Evolutionary conservation across 768 basidiomycete genomes (phyloP).

Genomic region (Trametes maxima): DNA sequence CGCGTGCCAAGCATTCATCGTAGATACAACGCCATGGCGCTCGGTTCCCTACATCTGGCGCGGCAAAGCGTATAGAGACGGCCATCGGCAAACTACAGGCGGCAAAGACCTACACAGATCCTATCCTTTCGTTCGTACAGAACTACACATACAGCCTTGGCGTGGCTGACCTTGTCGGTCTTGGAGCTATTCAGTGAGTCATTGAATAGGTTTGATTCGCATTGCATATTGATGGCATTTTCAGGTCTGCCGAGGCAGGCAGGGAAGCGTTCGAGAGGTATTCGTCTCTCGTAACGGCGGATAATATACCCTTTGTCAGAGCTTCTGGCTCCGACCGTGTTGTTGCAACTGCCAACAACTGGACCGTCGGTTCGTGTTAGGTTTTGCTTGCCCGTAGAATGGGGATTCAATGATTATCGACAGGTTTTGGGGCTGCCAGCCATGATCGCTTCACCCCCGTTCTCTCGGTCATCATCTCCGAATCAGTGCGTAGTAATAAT

Average conservation of each 20-base stretch:
- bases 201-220: neutral
- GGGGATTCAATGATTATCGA: neutral
- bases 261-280: slow-evolving; percentile 56
- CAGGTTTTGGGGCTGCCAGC: slow-evolving; percentile 67
- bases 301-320: slow-evolving; percentile 55
- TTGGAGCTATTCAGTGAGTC: slow-evolving; percentile 66
- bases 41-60: slow-evolving; percentile 65
- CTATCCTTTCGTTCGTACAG: slow-evolving; percentile 54
- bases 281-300: slow-evolving; percentile 42
- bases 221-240: neutral
- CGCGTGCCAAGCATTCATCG: neutral
- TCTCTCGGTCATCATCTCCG: slow-evolving; percentile 60
- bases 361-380: slow-evolving; percentile 55
- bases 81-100: slow-evolving; percentile 57
- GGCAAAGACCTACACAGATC: slow-evolving; percentile 46
- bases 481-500: slow-evolving; percentile 43
- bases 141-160: slow-evolving; percentile 63
- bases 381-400: neutral
- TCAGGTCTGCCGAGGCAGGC: slow-evolving; percentile 55
- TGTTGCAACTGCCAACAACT: slow-evolving; percentile 66
- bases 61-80: slow-evolving; percentile 43
- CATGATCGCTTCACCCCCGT: slow-evolving; percentile 44
- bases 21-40: slow-evolving; percentile 84
- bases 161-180: slow-evolving; percentile 57
- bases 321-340: slow-evolving; percentile 59